Conservation (phyloP, 108 stramenopile species). For the Stephanodiscus minutulus region DNA sequence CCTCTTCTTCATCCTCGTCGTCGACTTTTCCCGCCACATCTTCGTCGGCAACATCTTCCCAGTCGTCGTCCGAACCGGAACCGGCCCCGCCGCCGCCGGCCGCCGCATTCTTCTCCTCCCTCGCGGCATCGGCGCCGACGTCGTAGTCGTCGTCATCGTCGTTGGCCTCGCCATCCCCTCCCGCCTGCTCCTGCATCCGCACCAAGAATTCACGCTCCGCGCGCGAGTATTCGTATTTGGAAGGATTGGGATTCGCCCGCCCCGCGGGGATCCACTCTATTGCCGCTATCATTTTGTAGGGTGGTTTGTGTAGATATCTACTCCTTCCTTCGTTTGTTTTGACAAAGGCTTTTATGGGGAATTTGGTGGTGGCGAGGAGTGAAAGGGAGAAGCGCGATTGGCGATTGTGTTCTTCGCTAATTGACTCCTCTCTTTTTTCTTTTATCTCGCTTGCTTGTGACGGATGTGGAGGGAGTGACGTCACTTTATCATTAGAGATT, state of each 20-base stretch:
- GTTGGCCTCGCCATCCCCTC: conserved; percentile 43
- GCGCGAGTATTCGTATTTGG: conserved; percentile 78
- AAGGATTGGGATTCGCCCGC: conserved; percentile 78
- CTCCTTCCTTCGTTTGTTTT: too few species aligned
- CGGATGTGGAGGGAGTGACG: too few species aligned
- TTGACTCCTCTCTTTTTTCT: too few species aligned
- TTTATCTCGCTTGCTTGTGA: too few species aligned
- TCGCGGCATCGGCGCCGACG: conserved; percentile 5
- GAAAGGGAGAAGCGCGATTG: too few species aligned
- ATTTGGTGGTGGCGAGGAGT: too few species aligned
- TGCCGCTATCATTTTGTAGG: conserved; percentile 82
- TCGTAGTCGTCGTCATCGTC: conserved; percentile 27
- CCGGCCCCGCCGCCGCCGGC: too few species aligned
- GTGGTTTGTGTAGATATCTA: too few species aligned
- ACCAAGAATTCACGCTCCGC: conserved; percentile 76
- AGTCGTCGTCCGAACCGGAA: conserved; percentile 22
- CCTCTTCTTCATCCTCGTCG: conserved; percentile 14
- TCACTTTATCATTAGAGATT: too few species aligned
- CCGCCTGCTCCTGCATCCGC: conserved; percentile 28
- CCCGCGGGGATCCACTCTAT: conserved; percentile 84
- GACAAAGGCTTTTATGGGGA: too few species aligned
- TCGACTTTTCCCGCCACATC: too few species aligned
- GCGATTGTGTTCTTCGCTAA: too few species aligned
- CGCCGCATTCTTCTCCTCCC: conserved; percentile 22
- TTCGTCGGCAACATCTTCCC: conserved; percentile 24